These are phyloP conservation scores for Hyaloscypha finlandica DNA, from an alignment of 495 filamentous ascomycete genomes.

Conservation along the genomic window DNA sequence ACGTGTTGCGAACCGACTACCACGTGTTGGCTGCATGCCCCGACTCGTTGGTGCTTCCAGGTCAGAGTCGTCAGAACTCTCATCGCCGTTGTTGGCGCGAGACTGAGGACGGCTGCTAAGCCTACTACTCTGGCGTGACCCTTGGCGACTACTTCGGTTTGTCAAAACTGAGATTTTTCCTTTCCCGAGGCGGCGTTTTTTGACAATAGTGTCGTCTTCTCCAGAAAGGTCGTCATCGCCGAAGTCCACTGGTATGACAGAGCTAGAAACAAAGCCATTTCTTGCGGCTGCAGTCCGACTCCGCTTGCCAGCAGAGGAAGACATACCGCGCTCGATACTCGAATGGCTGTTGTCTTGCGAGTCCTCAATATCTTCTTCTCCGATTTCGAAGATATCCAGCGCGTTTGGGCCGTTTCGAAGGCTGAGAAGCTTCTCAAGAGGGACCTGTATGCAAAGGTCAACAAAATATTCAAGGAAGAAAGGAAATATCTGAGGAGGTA, in stretches of 20 bases:
- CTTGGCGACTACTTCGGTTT: slow-evolving; percentile 17
- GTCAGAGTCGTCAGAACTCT: slow-evolving; percentile 21
- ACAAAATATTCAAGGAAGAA: not conserved
- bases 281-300: slow-evolving; percentile 16
- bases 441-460: slow-evolving; percentile 11
- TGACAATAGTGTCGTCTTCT: slow-evolving; percentile 9
- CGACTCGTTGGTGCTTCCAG: slow-evolving; percentile 5
- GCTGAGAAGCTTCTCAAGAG: slow-evolving; percentile 21
- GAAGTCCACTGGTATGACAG: slow-evolving; percentile 13
- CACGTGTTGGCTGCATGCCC: slow-evolving; percentile 5
- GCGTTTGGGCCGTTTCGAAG: slow-evolving; percentile 34
- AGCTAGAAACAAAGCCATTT: slow-evolving; percentile 18
- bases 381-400: slow-evolving; percentile 31
- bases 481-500: not conserved
- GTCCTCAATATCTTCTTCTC: slow-evolving; percentile 8
- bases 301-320: slow-evolving; percentile 22
- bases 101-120: slow-evolving; percentile 17
- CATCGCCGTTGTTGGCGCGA: slow-evolving; percentile 4
- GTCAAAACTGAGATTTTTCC: slow-evolving; percentile 15
- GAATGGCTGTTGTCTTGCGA: slow-evolving; percentile 12
- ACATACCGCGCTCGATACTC: slow-evolving; percentile 10
- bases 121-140: slow-evolving; percentile 22
- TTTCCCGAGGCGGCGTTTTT: slow-evolving; percentile 26
- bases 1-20: not conserved
- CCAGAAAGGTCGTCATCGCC: slow-evolving; percentile 22